Base-by-base conservation (phyloP, 1,139 yeast genomes). In the Schizosaccharomyces versatilis region DNA sequence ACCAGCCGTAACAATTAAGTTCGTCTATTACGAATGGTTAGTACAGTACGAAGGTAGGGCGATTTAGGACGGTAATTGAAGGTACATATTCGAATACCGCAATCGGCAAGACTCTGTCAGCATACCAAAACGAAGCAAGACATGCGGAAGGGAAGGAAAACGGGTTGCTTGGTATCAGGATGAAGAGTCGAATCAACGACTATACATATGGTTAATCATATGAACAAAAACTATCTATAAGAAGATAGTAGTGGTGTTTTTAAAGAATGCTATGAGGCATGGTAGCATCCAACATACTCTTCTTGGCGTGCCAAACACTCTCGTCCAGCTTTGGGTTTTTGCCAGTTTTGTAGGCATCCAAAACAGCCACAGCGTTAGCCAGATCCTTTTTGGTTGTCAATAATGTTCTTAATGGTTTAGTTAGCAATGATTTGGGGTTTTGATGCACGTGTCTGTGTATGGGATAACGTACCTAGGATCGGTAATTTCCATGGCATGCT, bases 1-100 rank as follows among this genome's bases (percentile, higher is more conserved):
- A 61, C 98, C 98, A 2, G 84, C 88, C 10, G 98, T 90, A 54
- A 90, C 97, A 36, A 90, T 90, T 68, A 90, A 71, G 68, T 90
- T 90, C 12, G 95, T 84, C 52, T 49, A 39, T 1, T 12, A 9
- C 32, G 5, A 5, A 5, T 24, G 8, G 15, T 24, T 44, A 49
- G 19, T 19, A 49, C 3, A 8, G 7, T 6, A 6, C 14, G 32
- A 3, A n/a, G n/a, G 32, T 24, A 24, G 32, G 32, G 32, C 32
- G 32, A 24, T 24, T 40, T 5, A 40, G 14, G 6, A 40, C 10
- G 10, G 41, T 38, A 38, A 10, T 10, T 40, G 14, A 40, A 15
- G 17, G 2, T 6, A 3, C 14, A 40, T n/a, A 40, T n/a, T n/a
- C 41, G 6, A 15, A n/a, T 2, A 40, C 14, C 6, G 6, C 14